phyloP scores from a whole-genome alignment of 1,284 basidiomycete genomes.

The Cutaneotrichosporon cutaneum region DNA sequence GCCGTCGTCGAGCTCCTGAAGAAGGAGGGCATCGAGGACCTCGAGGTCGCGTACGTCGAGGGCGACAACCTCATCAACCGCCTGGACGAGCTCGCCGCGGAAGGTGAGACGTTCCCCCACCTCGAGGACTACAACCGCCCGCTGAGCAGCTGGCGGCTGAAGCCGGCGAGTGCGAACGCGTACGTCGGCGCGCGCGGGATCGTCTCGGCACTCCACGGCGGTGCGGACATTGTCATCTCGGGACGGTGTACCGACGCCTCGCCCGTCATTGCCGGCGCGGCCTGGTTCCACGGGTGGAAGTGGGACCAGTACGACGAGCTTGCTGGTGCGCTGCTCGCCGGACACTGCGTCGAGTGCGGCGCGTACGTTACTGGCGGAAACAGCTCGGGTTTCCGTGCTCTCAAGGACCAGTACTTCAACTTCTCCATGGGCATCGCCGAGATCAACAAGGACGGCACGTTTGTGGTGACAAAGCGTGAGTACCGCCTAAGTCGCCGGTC shows the following conservation, averaged over 20 bases:
- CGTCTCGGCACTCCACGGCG: conserved; percentile 19
- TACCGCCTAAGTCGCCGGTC: not conserved
- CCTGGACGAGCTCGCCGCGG: conserved; percentile 13
- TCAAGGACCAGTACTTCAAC: conserved; percentile 27
- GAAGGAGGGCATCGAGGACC: conserved; percentile 2
- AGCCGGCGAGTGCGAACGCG: conserved; percentile 20
- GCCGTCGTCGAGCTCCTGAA: conserved; percentile 14
- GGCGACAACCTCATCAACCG: conserved; percentile 22
- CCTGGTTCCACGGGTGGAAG: conserved; percentile 32
- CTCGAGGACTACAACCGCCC: conserved; percentile 16
- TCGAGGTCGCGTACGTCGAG: conserved; percentile 22
- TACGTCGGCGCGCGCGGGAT: conserved; percentile 25
- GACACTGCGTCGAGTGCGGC: conserved; percentile 29
- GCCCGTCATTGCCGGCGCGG: conserved; percentile 28
- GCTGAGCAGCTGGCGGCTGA: conserved; percentile 17
- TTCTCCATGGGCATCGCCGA: conserved; percentile 37
- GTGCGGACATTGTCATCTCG: conserved; percentile 37
- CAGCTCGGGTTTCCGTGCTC: conserved; percentile 29
- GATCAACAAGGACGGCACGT: conserved; percentile 29
- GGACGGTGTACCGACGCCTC: conserved; percentile 35
- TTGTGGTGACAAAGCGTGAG: conserved; percentile 29
- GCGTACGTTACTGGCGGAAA: conserved; percentile 37
- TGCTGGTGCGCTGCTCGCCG: conserved; percentile 31
- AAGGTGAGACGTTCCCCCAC: conserved; percentile 22
- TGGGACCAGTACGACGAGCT: conserved; percentile 27